phyloP scores from a whole-genome alignment of 1,284 basidiomycete genomes.

The Pholiota adiposa region DNA sequence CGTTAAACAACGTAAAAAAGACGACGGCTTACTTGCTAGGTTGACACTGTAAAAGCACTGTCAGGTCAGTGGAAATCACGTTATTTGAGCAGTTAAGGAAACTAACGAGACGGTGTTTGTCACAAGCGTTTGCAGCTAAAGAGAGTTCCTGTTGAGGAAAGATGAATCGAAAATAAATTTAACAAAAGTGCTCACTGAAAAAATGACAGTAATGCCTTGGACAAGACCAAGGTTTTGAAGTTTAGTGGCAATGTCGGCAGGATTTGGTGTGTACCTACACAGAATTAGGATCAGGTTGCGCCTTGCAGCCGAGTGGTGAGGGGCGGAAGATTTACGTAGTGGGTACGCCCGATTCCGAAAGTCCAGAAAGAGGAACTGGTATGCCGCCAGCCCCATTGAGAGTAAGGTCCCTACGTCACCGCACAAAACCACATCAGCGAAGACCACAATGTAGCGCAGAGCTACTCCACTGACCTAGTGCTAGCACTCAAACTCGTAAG shows the following conservation, averaged over 20 bases:
- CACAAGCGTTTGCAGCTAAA: conserved; percentile 38
- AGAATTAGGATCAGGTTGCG: not conserved
- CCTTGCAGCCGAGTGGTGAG: not conserved
- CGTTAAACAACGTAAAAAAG: not conserved
- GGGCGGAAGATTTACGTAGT: not conserved
- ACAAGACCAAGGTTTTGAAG: conserved; percentile 37
- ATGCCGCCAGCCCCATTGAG: not conserved
- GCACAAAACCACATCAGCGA: not conserved
- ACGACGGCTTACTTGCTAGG: conserved; percentile 29
- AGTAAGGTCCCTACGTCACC: not conserved
- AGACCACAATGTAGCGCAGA: not conserved
- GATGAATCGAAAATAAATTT: not conserved
- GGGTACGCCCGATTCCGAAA: not conserved
- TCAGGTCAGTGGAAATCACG: too few species aligned
- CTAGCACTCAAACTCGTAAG: conserved; percentile 38
- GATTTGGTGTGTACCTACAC: not conserved
- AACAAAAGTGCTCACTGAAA: conserved; percentile 34
- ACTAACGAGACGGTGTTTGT: conserved; percentile 39
- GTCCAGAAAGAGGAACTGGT: not conserved
- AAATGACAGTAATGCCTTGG: conserved; percentile 38
- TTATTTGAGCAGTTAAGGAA: too few species aligned
- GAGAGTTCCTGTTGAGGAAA: too few species aligned
- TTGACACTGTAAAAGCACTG: conserved; percentile 27
- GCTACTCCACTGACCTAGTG: not conserved
- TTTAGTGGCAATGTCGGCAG: not conserved